Evolutionary conservation across 1,284 basidiomycete genomes (phyloP).

Genomic region (Ceraceosorus bombacis): DNA sequence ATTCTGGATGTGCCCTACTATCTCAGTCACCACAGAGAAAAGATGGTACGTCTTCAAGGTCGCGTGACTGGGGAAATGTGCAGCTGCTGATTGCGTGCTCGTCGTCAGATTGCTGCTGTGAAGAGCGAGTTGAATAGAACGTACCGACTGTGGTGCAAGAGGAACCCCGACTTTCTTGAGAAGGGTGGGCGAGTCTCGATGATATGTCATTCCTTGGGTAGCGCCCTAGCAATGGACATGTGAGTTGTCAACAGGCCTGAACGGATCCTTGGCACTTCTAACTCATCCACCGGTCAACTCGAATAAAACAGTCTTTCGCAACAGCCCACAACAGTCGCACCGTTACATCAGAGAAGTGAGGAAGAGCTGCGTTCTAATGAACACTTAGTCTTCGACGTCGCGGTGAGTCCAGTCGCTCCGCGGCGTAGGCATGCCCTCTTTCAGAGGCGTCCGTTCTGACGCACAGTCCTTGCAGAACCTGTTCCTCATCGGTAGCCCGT

Average conservation of each 20-base stretch:
- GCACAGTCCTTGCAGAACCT: constrained; percentile 10
- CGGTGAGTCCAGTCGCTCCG: background rate
- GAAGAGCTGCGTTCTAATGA: constrained; percentile 12
- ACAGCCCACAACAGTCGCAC: constrained; percentile 38
- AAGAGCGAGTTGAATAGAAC: constrained; percentile 44
- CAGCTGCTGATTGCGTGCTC: background rate
- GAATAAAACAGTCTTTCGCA: constrained; percentile 28
- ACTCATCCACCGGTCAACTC: constrained; percentile 19
- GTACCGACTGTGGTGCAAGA: constrained; percentile 41
- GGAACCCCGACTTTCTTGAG: constrained; percentile 41
- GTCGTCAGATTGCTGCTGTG: constrained; percentile 38
- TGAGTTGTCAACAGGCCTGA: background rate
- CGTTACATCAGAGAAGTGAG: constrained; percentile 13
- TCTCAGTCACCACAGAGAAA: constrained; percentile 33
- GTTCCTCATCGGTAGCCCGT: constrained; percentile 46
- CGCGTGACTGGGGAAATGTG: no score
- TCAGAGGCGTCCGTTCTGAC: background rate
- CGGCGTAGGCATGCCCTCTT: background rate
- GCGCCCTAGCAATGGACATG: constrained; percentile 12
- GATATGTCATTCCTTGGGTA: constrained; percentile 27
- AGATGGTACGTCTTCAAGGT: constrained; percentile 15
- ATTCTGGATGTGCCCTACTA: constrained; percentile 48
- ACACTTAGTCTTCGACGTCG: constrained; percentile 35
- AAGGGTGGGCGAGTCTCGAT: constrained; percentile 39
- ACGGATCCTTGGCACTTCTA: constrained; percentile 16